Conservation (phyloP, 345 rosid species). For the Erodium maritimum region DNA sequence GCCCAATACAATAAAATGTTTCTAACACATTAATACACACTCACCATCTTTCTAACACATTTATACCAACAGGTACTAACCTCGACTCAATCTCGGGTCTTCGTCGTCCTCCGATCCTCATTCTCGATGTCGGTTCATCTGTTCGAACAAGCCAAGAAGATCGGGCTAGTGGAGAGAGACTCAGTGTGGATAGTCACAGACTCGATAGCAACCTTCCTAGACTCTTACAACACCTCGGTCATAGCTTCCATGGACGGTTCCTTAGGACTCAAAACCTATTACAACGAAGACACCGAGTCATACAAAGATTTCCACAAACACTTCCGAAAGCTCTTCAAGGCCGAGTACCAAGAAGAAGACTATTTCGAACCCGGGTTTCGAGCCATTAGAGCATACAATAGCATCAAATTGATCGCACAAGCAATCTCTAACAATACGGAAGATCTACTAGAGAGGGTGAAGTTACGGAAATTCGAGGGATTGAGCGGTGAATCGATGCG, state of each 20-base stretch:
- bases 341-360: constrained; percentile 16
- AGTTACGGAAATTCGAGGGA: constrained; percentile 21
- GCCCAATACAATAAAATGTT: too few species aligned
- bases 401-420: constrained; percentile 14
- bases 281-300: constrained; percentile 6
- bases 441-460: constrained; percentile 10
- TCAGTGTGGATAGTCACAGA: constrained; percentile 36
- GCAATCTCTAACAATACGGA: constrained; percentile 9
- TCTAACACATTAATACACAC: too few species aligned
- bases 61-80: constrained; percentile 6
- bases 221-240: constrained; percentile 24
- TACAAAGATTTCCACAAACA: constrained; percentile 14
- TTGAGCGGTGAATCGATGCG: constrained; percentile 24
- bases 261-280: constrained; percentile 27
- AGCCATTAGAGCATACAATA: constrained; percentile 31
- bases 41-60: too few species aligned
- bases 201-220: constrained; percentile 18
- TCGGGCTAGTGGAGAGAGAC: constrained; percentile 26
- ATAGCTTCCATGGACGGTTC: constrained; percentile 35
- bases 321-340: constrained; percentile 13
- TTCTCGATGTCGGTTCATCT: constrained; percentile 18
- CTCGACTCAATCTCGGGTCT: constrained; percentile 23
- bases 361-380: constrained; percentile 22
- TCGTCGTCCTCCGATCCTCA: constrained; percentile 35
- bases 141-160: constrained; percentile 27